Base-by-base conservation (phyloP, 176 grass and related monocot genomes). In the Raddia guianensis region DNA sequence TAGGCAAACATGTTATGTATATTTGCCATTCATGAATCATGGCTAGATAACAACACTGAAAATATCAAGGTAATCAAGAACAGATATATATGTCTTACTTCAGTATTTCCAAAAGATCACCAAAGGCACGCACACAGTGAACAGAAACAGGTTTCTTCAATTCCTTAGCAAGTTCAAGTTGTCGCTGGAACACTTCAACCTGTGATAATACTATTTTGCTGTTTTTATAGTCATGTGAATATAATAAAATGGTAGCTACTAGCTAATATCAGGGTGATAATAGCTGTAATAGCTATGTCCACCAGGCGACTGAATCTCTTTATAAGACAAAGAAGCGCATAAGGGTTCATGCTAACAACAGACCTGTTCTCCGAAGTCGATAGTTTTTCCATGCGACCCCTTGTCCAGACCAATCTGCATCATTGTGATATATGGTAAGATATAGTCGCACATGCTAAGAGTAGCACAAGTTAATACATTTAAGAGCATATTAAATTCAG, bases 91-190 rank as follows among this genome's bases (percentile, higher is more conserved):
- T 80, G 5, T 49, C 83, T 87, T 82, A 94, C 92, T 86, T 90
- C 71, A 98, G 65, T 80, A 94, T 89, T 83, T 94, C 85, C 35
- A 92, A 65, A 76, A 98, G 87, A 93, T 94, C 90, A 34, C 92
- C 92, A 77, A 91, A 92, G 66, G 95, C 92, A 34, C 88, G 90
- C 19, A 92, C 95, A 73, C 95, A 98, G 82, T 98, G 92, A 60
- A 94, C 86, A 65, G 87, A 94, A 85, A 97, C 90, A 59, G 95
- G 92, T 82, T 79, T 92, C 20, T 87, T 63, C 81, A 91, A 81
- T 54, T 98, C 92, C 81, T 94, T 98, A 64, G 95, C 90, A 80
- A 98, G 90, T 86, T 92, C 70, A n/a, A 94, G 88, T 83, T 92
- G 90, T 83, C 52, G 16, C 63, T 72, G 60, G 33, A 98, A 98